Base-by-base conservation (phyloP, 225 moss, liverwort and hornwort genomes). In the Bryoerythrophyllum caledonicum region DNA sequence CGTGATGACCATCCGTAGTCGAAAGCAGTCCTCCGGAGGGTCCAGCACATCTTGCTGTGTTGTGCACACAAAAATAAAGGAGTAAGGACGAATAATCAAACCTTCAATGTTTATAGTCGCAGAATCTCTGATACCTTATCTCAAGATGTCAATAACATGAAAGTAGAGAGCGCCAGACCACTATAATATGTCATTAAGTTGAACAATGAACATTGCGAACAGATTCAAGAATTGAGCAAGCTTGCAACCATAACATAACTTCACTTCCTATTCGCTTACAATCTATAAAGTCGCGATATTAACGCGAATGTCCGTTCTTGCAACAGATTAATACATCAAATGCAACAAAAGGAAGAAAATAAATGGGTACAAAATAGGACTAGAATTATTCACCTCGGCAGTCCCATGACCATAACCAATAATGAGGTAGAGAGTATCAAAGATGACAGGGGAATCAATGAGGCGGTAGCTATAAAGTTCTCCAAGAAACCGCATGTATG, bases 401-500 rank as follows among this genome's bases (percentile, higher is more conserved):
- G 94, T 99, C 69, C 97, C 97, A 82, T 93, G 87, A 51, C 97
- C 94, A 67, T 76, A 84, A 74, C 90, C 90, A 60, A 99, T 95
- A 51, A 95, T 93, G 62, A 95, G 81, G 73, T 99, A 99, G 19
- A 99, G 89, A 43, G 97, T 99, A 76, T 99, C 97, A 74, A 99
- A 99, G 68, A 99, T 99, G 70, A 99, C 97, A 57, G 94, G 91
- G 19, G 97, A 99, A 81, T 99, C 97, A 48, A 99, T 91, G 73
- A 99, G 87, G 54, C 97, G 88, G 78, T 99, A 99, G 80, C 97
- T 99, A 72, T 99, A 99, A 6, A 99, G 86, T 72, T 99, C 97
- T 79, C 97, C 97, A 57, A 99, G 85, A 88, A 99, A 99, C 35
- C 94, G 89, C 97, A 99, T 95, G 71, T 91, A 99, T 56, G 97